Base-by-base conservation (phyloP, 139 green algal genomes). In the Coelastrella sp. region DNA sequence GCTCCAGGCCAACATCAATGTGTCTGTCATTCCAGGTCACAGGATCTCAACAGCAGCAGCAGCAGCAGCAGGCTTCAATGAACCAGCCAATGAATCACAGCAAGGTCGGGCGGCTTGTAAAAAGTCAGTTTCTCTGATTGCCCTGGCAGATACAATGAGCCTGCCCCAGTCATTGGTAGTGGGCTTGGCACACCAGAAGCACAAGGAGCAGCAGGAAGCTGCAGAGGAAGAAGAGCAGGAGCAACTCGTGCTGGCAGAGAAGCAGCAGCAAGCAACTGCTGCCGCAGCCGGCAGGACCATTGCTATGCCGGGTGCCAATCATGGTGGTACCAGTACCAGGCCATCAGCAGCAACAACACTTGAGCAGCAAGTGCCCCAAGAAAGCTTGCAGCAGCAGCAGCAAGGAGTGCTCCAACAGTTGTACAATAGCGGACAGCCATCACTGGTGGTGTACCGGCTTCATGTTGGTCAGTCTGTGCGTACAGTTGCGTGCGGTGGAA, bases 391-490 rank as follows among this genome's bases (percentile, higher is more conserved):
- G 78, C 78, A 35, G 4, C 56, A 74, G 80, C 80, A 86, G n/a
- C 59, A 86, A 73, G 68, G 19, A 9, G n/a, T 19, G 24, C 25
- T 19, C 20, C 74, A 83, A 49, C 78, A 83, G 35, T 49, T 65
- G 78, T 24, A 12, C 7, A 8, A 61, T 25, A 58, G 49, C 11
- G 10, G 15, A 4, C 59, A 86, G 59, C 68, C 17, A 11, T 58
- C 19, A 35, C 68, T 88, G 68, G 8, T 10, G 4, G 66, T 88
- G 4, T 88, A 88, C 25, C 25, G 68, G 17, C 66, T 88, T 17
- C 66, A 66, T 63, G 7, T 88, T 15, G 84, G 84, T 20, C 84
- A 88, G 68, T 49, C 65, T 27, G 84, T 88, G 25, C 25, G 17
- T 0, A 80, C 56, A 35, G 60, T 85, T 7, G 75, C 86, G 6